Evolutionary conservation across 2,329 filamentous ascomycete species (phyloP), one percentile per base, ranked within the genome.

Genomic region (Beauveria sp.): DNA sequence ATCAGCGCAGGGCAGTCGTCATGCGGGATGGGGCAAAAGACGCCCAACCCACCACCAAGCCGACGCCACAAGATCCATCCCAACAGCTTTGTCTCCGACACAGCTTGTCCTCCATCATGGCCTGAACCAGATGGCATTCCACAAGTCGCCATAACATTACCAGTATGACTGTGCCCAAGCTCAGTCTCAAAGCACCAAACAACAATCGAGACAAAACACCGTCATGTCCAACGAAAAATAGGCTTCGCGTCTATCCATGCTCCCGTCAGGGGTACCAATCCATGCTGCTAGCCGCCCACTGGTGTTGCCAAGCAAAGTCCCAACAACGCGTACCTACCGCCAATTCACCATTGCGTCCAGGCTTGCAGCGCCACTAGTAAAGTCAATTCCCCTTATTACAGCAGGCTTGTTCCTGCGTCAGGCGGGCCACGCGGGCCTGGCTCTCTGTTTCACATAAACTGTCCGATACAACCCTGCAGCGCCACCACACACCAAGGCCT

Each of bases 401-500:
- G 47, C 49, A 45, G 57, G 40, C 24, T n/a, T 52, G 55, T 46
- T 52, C 45, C 20, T 50, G 51, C 49, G 57, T 43, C 58, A 60
- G 58, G 40, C 58, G 49, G 42, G 58, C 51, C 47, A 52, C 38
- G 47, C 58, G 51, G 46, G 58, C 58, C 58, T 42, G 40, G 28
- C 26, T 38, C 18, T 26, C 24, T 55, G 58, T 60, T 60, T 60
- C 58, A 60, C 58, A 28, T 60, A 60, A 60, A 60, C 49, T 34
- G 20, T 10, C 57, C 57, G 57, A 60, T 60, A 28, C 49, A 53
- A 52, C 57, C 46, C 47, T 49, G 57, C 57, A 51, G 16, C 20
- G 47, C 49, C 49, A 20, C 26, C 24, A 40, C 26, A 26, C 47
- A 26, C 9, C 28, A 46, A 8, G 38, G 47, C 34, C 46, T 20